phyloP scores from a whole-genome alignment of 1,284 basidiomycete genomes.

The Sporisorium exsertum region DNA sequence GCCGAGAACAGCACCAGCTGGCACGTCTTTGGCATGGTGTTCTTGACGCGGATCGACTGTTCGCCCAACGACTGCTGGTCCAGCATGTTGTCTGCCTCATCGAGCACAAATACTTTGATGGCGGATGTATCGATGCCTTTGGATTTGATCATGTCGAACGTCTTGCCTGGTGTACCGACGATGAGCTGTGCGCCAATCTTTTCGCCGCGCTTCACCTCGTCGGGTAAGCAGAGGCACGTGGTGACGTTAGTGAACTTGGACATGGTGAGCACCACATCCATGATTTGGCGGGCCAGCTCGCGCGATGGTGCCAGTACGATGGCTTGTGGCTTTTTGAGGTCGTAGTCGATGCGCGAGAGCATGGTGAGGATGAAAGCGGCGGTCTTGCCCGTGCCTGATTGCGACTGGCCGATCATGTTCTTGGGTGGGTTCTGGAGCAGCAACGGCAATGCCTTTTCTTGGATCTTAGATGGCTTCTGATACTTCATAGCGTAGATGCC shows the following conservation, averaged over 20 bases:
- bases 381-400: constrained; percentile 99
- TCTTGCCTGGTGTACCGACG: constrained; percentile 95
- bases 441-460: constrained; percentile 94
- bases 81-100: constrained; percentile 99
- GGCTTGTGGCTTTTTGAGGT: constrained; percentile 81
- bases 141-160: constrained; percentile 79
- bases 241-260: constrained; percentile 93
- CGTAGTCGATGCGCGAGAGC: constrained; percentile 92
- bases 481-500: constrained; percentile 98
- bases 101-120: constrained; percentile 93
- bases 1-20: constrained; percentile 98
- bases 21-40: constrained; percentile 75
- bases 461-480: constrained; percentile 98
- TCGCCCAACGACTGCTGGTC: constrained; percentile 96
- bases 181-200: constrained; percentile 88
- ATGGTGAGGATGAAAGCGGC: constrained; percentile 98
- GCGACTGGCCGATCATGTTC: constrained; percentile 99
- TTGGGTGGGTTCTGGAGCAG: constrained; percentile 89
- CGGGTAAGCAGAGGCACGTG: constrained; percentile 94
- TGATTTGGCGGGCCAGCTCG: constrained; percentile 96
- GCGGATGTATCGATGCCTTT: constrained; percentile 75
- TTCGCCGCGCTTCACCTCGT: constrained; percentile 76
- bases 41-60: constrained; percentile 93
- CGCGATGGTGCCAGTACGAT: constrained; percentile 78
- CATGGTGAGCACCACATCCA: constrained; percentile 92